Percentiles rank a stretch among this genome's conserved stretches.
phyloP scores from a whole-genome alignment of 192 early-diverging fungal genomes.

The Umbelopsis vinacea region DNA sequence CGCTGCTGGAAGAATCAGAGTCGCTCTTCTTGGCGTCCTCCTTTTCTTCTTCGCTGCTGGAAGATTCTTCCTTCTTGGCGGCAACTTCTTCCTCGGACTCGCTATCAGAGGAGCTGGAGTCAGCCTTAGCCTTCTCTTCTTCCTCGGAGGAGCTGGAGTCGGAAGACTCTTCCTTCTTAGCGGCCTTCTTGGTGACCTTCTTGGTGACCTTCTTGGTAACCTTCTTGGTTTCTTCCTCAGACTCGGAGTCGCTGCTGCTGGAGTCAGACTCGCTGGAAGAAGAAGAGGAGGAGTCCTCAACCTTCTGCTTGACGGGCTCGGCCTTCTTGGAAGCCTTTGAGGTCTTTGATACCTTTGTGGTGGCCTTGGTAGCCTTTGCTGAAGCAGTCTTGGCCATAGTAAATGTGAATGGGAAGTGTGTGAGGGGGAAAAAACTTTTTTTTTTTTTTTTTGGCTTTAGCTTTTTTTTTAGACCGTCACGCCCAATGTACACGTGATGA shows the following conservation, averaged over 20 bases:
- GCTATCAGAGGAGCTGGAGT: constrained; percentile 41
- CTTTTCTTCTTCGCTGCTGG: constrained; percentile 27
- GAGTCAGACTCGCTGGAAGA: constrained; percentile 28
- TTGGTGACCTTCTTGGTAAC: constrained; percentile 29
- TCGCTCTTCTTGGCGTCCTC: constrained; percentile 34
- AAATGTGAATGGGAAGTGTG: constrained; percentile 14
- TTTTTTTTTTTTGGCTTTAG: constrained; percentile 17
- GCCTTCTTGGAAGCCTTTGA: constrained; percentile 33
- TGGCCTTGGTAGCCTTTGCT: constrained; percentile 41
- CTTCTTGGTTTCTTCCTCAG: constrained; percentile 28
- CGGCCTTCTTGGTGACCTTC: constrained; percentile 29
- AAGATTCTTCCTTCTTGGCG: constrained; percentile 29
- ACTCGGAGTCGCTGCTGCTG: constrained; percentile 17
- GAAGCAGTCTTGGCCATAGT: constrained; percentile 43
- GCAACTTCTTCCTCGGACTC: constrained; percentile 46
- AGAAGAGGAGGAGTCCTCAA: constrained; percentile 26
- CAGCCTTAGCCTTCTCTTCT: constrained; percentile 30
- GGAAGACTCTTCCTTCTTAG: constrained; percentile 35
- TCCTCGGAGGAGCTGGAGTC: constrained; percentile 32
- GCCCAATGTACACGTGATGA: background rate
- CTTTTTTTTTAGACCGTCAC: constrained; percentile 7
- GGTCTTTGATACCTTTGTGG: constrained; percentile 54
- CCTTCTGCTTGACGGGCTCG: constrained; percentile 48
- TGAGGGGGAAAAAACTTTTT: constrained; percentile 14
- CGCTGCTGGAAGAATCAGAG: constrained; percentile 38